Base-by-base conservation (phyloP, 148 eudicot genomes). In the Dianthus caryophyllus region DNA sequence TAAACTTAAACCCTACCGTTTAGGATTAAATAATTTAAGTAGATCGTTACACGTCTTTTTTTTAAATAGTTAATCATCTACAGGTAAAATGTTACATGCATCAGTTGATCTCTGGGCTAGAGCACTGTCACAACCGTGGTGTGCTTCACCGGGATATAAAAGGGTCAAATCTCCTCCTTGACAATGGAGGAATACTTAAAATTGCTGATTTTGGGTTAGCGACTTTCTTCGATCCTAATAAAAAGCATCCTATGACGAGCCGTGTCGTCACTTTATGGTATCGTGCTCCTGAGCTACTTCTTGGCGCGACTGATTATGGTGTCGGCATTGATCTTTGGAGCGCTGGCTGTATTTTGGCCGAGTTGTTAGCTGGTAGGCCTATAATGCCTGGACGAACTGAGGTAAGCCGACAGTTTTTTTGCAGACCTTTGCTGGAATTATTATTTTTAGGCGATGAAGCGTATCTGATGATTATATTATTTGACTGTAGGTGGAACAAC, bases 201-300 rank as follows among this genome's bases (percentile, higher is more conserved):
- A 91, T 91, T 49, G 96, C 96, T 78, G 97, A 91, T 80, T 91
- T 91, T 81, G 97, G 97, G 33, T 79, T 91, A 78, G 97, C 97
- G 41, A 83, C 95, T 22, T 70, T 85, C 71, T 83, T 84, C 46
- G 88, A 91, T 78, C 97, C 95, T 61, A 86, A 82, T 70, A 80
- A 82, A 67, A 91, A 84, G 75, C 96, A 91, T 50, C 89, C 85
- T 25, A 81, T 91, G 95, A 91, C 97, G n/a, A 91, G 96, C 66
- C 89, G 97, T 69, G 97, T 91, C 49, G 97, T 91, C 70, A 91
- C 97, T 44, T 80, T 91, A 12, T 91, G 97, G 97, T 91, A 91
- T 77, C 84, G 97, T 72, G 88, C 97, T 52, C 97, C 97, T n/a
- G 97, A 91, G 82, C 89, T 91, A 21, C 96, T 91, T 80, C 91